Base-by-base conservation (phyloP, 768 basidiomycete genomes). In the Pleurotus djamor region DNA sequence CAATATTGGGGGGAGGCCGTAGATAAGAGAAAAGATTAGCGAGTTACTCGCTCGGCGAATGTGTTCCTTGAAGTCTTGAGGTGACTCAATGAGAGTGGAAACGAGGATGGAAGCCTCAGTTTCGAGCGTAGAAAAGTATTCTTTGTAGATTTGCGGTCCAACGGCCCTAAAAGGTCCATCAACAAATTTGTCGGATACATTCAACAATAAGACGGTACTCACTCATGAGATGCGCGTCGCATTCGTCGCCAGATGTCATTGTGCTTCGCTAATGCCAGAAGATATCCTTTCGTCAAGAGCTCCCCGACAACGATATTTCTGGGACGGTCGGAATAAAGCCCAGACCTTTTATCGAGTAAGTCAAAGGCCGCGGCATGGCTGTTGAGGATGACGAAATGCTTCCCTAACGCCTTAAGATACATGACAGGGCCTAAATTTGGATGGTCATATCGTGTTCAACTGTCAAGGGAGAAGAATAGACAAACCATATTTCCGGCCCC, bases 211-310 rank as follows among this genome's bases (percentile, higher is more conserved):
- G 13, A 12, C 6, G 17, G n/a, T 7, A 41, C 55, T 57, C 13
- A 35, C 35, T 73, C 70, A 54, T 74, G 69, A 3, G 67, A 63
- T 0, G 69, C 66, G 13, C 69, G 63, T 13, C 72, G 68, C 65
- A 69, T 64, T 34, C 67, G 61, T 17, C 68, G 63, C 72, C 71
- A 74, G n/a, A 69, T 73, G 48, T 62, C 48, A 52, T 45, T 43
- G 56, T 59, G 61, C 49, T 48, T 4, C 7, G 36, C 48, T 55
- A 75, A 69, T 1, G 60, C 59, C 17, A 72, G 35, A 21, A 68
- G 55, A 44, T 68, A 41, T 2, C 73, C 72, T 12, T 68, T 68
- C 4, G 69, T 68, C 33, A 74, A 61, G n/a, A 74, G 63, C 5
- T 75, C 70, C 8, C 51, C 10, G 1, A 61, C 66, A 16, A 75